phyloP scores from a whole-genome alignment of 176 grass and related monocot species.

The Miscanthus lutarioriparius region DNA sequence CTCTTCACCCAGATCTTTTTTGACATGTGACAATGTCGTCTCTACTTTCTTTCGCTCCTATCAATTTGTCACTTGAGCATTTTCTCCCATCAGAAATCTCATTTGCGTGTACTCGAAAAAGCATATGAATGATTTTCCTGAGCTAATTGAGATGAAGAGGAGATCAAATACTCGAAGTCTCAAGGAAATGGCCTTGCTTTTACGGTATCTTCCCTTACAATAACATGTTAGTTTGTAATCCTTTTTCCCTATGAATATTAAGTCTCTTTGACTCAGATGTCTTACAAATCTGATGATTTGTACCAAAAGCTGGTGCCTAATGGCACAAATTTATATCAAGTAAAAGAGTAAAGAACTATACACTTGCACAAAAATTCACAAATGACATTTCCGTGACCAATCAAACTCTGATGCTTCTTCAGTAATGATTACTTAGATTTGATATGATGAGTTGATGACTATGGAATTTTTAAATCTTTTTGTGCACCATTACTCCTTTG shows the following conservation, averaged over 20 bases:
- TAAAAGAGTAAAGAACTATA: neutral
- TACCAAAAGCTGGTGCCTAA: neutral
- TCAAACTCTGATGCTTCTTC: conserved; percentile 11
- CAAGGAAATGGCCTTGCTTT: conserved; percentile 99
- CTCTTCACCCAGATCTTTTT: conserved; percentile 18
- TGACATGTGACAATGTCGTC: conserved; percentile 9
- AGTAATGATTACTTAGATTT: conserved; percentile 15
- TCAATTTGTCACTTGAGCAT: conserved; percentile 24
- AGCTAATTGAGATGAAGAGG: conserved; percentile 91
- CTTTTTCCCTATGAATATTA: conserved; percentile 15
- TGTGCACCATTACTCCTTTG: neutral
- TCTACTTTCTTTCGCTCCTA: conserved; percentile 23
- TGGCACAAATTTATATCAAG: conserved; percentile 12
- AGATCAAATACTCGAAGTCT: conserved; percentile 92
- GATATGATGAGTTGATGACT: neutral
- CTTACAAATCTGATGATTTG: conserved; percentile 10
- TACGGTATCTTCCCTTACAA: conserved; percentile 62
- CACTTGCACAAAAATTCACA: neutral
- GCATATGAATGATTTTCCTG: conserved; percentile 93
- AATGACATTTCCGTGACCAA: conserved; percentile 7
- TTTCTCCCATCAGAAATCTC: conserved; percentile 77
- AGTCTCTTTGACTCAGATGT: neutral
- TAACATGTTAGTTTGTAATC: conserved; percentile 36
- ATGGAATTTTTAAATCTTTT: neutral
- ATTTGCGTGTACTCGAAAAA: conserved; percentile 98